phyloP scores from a whole-genome alignment of 106 monocot species.

The Dactylorhiza incarnata region DNA sequence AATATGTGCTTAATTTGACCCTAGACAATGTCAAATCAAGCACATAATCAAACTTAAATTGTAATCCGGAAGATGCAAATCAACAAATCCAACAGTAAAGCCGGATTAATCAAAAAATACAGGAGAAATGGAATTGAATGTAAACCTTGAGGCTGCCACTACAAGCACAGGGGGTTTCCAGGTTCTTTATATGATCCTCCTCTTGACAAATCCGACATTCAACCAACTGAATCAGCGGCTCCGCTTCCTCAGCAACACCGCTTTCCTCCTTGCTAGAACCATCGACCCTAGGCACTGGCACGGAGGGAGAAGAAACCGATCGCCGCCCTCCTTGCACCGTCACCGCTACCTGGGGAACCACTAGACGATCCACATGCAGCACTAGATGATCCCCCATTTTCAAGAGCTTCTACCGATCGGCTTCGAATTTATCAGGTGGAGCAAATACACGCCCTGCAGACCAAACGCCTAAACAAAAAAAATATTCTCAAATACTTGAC shows the following conservation, averaged over 20 bases:
- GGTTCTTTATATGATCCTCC: conserved; percentile 71
- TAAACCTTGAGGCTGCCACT: conserved; percentile 89
- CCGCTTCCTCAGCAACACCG: conserved; percentile 38
- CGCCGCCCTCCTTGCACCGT: neutral
- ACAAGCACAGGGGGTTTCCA: conserved; percentile 84
- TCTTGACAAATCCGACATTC: conserved; percentile 98
- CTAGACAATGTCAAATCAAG: neutral
- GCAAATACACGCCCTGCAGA: neutral
- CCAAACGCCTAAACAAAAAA: neutral
- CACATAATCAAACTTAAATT: neutral
- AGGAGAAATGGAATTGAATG: neutral
- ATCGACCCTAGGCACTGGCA: neutral
- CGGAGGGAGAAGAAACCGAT: neutral
- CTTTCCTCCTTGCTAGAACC: conserved; percentile 5
- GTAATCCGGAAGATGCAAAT: neutral
- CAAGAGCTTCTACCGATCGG: neutral
- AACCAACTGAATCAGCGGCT: conserved; percentile 54
- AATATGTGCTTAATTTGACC: neutral
- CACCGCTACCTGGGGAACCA: neutral
- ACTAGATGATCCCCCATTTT: conserved; percentile 21
- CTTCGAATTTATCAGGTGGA: neutral
- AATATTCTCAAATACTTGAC: too few relatives aligned
- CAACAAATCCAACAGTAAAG: neutral
- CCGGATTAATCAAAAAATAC: neutral
- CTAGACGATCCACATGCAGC: conserved; percentile 19